These are phyloP conservation scores for Cylindrotheca fusiformis DNA, from an alignment of 108 stramenopile species.

Conservation along the genomic window DNA sequence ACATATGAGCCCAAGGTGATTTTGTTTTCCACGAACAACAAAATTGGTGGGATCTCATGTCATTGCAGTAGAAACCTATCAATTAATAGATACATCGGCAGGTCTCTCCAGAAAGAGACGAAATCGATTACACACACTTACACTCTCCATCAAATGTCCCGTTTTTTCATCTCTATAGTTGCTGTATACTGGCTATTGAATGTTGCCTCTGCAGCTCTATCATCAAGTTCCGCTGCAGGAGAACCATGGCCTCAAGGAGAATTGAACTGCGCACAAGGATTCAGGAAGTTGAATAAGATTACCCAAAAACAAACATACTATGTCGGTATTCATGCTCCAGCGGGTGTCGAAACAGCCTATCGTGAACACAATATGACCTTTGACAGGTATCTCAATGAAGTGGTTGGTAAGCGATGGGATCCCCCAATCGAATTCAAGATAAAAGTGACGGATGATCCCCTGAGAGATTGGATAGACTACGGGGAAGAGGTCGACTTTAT, in stretches of 20 bases:
- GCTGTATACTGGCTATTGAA: neutral
- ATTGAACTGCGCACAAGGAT: conserved; percentile 3
- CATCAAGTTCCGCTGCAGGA: neutral
- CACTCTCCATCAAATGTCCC: neutral
- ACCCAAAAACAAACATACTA: conserved; percentile 1
- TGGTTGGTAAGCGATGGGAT: conserved; percentile 3
- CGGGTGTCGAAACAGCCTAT: neutral
- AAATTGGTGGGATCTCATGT: no score
- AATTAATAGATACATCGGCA: neutral
- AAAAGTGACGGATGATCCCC: neutral
- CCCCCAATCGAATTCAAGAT: conserved; percentile 14
- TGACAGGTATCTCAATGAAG: neutral
- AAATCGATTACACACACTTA: neutral
- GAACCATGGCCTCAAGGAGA: neutral
- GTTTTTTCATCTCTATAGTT: neutral
- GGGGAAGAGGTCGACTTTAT: conserved; percentile 10
- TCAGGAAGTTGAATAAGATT: neutral
- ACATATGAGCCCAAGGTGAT: no score
- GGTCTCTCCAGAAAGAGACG: neutral
- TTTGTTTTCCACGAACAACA: no score
- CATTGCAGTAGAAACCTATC: no score
- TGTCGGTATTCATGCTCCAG: conserved; percentile 3
- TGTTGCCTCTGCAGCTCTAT: neutral
- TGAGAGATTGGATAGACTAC: neutral
- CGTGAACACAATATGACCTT: conserved; percentile 1